These are phyloP conservation scores for Tilletia indica DNA, from an alignment of 1,284 basidiomycete genomes.

Conservation along the genomic window DNA sequence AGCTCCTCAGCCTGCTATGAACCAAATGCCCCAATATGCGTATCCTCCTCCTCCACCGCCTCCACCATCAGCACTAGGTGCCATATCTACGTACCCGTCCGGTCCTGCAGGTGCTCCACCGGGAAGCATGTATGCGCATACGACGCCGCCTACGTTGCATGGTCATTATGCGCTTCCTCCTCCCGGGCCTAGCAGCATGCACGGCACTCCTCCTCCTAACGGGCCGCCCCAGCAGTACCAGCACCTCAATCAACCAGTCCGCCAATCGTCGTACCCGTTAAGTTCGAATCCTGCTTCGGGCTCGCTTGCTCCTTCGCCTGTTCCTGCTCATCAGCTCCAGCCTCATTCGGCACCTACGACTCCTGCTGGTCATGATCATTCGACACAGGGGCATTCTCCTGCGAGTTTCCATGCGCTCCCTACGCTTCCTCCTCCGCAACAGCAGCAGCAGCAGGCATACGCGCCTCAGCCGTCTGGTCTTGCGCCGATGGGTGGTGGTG, in stretches of 20 bases:
- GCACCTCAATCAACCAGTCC: background rate
- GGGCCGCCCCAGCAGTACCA: slow-evolving; percentile 18
- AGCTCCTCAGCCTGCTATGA: background rate
- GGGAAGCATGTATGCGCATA: slow-evolving; percentile 18
- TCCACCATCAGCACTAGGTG: background rate
- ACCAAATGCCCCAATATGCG: background rate
- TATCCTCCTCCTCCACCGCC: slow-evolving; percentile 11
- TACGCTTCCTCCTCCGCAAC: background rate
- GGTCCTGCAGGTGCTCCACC: slow-evolving; percentile 28
- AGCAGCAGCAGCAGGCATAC: background rate
- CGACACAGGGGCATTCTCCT: background rate
- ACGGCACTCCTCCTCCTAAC: background rate
- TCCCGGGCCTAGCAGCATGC: background rate
- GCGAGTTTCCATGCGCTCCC: slow-evolving; percentile 7
- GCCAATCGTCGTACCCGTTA: slow-evolving; percentile 10
- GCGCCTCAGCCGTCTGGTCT: too few species aligned
- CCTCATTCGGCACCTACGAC: slow-evolving; percentile 2
- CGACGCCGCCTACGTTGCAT: slow-evolving; percentile 18
- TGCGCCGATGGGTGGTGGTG: too few species aligned
- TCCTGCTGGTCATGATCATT: background rate
- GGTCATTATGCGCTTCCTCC: slow-evolving; percentile 16
- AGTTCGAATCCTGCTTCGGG: background rate
- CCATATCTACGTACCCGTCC: slow-evolving; percentile 22
- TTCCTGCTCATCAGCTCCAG: background rate
- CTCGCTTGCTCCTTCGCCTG: background rate